Conservation (phyloP, 179 eudicot genomes). For the Sideroxylon spinosum region DNA sequence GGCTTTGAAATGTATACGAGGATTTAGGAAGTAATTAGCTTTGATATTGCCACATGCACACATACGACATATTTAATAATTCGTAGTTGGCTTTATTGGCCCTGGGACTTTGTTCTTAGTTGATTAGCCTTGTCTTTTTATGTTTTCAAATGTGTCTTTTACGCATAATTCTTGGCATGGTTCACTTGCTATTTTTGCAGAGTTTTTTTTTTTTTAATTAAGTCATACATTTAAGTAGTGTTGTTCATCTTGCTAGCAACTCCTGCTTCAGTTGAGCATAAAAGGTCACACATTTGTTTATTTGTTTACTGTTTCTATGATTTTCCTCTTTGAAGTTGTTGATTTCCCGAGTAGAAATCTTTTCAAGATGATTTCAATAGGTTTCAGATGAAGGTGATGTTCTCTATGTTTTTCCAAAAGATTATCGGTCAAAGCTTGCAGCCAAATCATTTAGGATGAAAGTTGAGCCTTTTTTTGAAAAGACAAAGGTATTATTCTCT, state of each 20-base stretch:
- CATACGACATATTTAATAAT: too few relatives aligned
- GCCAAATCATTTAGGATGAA: slow-evolving; percentile 83
- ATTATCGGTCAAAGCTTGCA: slow-evolving; percentile 75
- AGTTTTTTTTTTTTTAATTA: too few relatives aligned
- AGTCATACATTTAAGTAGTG: not conserved
- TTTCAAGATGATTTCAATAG: slow-evolving; percentile 38
- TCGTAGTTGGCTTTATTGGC: too few relatives aligned
- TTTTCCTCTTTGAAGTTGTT: slow-evolving; percentile 17
- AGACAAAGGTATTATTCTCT: slow-evolving; percentile 59
- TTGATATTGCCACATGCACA: too few relatives aligned
- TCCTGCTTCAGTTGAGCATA: slow-evolving; percentile 6
- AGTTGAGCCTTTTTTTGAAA: slow-evolving; percentile 78
- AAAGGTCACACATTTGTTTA: not conserved
- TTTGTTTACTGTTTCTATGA: not conserved
- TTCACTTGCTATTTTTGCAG: too few relatives aligned
- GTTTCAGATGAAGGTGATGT: slow-evolving; percentile 97
- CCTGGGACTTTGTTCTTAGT: too few relatives aligned
- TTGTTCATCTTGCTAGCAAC: not conserved
- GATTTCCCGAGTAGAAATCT: slow-evolving; percentile 21
- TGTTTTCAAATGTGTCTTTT: too few relatives aligned
- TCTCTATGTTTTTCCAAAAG: slow-evolving; percentile 78
- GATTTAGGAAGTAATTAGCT: too few relatives aligned
- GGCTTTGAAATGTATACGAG: not conserved
- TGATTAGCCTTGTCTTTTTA: too few relatives aligned
- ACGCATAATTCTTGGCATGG: too few relatives aligned